A percentile compares a stretch with the other conserved stretches of the same genome.
Conservation (phyloP, 2,329 filamentous ascomycete genomes). For the Cercospora sp. region DNA sequence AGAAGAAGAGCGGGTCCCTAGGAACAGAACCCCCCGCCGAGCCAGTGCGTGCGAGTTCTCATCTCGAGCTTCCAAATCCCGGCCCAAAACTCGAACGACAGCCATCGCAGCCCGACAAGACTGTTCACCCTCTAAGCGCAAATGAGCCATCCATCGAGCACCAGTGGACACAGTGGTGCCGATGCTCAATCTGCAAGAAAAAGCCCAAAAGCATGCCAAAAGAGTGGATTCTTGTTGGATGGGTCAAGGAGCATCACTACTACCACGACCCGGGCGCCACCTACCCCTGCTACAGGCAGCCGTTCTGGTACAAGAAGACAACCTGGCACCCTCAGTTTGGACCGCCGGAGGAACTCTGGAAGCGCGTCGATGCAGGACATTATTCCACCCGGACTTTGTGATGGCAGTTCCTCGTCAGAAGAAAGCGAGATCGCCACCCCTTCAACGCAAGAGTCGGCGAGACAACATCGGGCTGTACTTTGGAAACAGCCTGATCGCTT, state of each 20-base stretch:
- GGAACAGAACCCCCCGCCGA: neutral
- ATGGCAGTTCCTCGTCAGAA: neutral
- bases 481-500: conserved; percentile 56
- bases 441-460: conserved; percentile 9
- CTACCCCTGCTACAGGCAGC: conserved; percentile 10
- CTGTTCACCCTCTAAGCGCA: neutral
- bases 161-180: conserved; percentile 2
- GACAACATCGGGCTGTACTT: conserved; percentile 28
- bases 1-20: neutral
- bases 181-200: neutral
- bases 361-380: neutral
- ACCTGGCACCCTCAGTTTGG: conserved; percentile 6
- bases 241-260: conserved; percentile 7
- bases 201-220: conserved; percentile 2
- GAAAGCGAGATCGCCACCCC: conserved; percentile 2
- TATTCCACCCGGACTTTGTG: neutral
- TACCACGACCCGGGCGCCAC: conserved; percentile 6
- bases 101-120: neutral
- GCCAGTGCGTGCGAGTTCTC: neutral
- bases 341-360: conserved; percentile 1
- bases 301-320: conserved; percentile 11
- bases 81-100: neutral
- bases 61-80: neutral
- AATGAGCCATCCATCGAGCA: conserved; percentile 7
- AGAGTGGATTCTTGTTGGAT: conserved; percentile 10